These are phyloP conservation scores for Aspergillus sp. DNA, from an alignment of 2,329 filamentous ascomycete genomes.

Conservation along the genomic window DNA sequence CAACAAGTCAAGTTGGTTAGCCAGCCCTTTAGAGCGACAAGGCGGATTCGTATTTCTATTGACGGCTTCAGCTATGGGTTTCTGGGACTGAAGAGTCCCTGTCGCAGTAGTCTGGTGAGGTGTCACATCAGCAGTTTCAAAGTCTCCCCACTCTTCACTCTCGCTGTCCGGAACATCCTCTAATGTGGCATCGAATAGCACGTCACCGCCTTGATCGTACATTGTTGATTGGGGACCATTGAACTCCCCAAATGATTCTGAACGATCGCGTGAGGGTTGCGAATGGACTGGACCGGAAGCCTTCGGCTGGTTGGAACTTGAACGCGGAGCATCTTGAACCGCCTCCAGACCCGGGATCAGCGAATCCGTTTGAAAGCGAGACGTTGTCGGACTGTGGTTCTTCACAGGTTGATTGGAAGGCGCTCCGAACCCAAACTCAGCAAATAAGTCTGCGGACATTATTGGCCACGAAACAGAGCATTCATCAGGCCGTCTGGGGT, in stretches of 20 bases:
- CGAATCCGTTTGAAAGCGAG: slow-evolving; percentile 14
- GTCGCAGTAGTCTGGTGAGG: slow-evolving; percentile 7
- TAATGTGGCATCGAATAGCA: slow-evolving; percentile 63
- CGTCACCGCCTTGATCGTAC: slow-evolving; percentile 40
- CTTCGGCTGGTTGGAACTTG: slow-evolving; percentile 8
- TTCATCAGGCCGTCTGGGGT: not conserved
- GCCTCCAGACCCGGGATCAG: slow-evolving; percentile 24
- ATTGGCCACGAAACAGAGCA: slow-evolving; percentile 2
- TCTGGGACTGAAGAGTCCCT: not conserved
- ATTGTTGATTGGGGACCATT: slow-evolving; percentile 17
- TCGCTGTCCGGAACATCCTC: slow-evolving; percentile 26
- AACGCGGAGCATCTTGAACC: slow-evolving; percentile 17
- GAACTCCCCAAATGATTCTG: slow-evolving; percentile 13
- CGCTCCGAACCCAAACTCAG: slow-evolving; percentile 45
- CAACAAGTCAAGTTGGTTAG: slow-evolving; percentile 23
- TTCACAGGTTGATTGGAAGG: slow-evolving; percentile 17
- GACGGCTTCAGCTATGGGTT: not conserved
- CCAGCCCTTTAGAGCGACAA: slow-evolving; percentile 1
- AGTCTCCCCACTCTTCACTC: slow-evolving; percentile 49
- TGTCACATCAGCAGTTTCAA: slow-evolving; percentile 35
- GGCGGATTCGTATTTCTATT: not conserved
- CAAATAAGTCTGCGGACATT: slow-evolving; percentile 57
- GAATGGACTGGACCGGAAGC: slow-evolving; percentile 3
- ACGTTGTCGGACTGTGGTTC: slow-evolving; percentile 6
- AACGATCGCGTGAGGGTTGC: slow-evolving; percentile 3